phyloP scores from a whole-genome alignment of 768 basidiomycete genomes.

The Lentinula guzmanii region DNA sequence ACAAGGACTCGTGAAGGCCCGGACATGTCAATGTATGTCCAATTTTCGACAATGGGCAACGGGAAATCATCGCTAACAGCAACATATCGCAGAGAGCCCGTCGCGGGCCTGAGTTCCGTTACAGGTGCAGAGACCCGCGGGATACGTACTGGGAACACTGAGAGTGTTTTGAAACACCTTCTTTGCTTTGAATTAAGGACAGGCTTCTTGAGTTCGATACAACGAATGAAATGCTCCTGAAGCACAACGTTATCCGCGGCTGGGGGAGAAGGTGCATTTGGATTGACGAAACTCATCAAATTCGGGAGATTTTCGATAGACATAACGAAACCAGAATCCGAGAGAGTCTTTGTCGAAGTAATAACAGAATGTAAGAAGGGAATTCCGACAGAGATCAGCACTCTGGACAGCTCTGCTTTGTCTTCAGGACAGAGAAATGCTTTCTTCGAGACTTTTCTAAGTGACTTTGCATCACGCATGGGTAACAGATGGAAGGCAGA shows the following conservation, averaged over 20 bases:
- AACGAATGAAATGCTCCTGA: conserved; percentile 11
- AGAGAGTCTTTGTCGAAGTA: not conserved
- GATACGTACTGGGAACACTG: conserved; percentile 14
- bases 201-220: not conserved
- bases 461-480: conserved; percentile 6
- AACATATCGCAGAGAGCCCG: conserved; percentile 6
- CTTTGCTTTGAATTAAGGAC: not conserved
- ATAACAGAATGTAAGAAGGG: conserved; percentile 15
- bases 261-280: not conserved
- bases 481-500: conserved; percentile 13
- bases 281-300: conserved; percentile 7
- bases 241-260: conserved; percentile 6
- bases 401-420: conserved; percentile 2
- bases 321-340: not conserved
- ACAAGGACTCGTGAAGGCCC: conserved; percentile 5
- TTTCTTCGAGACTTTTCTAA: conserved; percentile 9
- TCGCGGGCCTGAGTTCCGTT: conserved; percentile 3
- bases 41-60: conserved; percentile 5
- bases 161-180: conserved; percentile 8
- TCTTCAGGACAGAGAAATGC: conserved; percentile 9
- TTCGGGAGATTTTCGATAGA: not conserved
- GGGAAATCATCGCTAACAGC: conserved; percentile 12
- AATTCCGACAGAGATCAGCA: conserved; percentile 6
- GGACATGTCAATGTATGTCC: conserved; percentile 13
- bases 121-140: conserved; percentile 5